Base-by-base conservation (phyloP, 305 asterid species). In the Coffea humblotiana region DNA sequence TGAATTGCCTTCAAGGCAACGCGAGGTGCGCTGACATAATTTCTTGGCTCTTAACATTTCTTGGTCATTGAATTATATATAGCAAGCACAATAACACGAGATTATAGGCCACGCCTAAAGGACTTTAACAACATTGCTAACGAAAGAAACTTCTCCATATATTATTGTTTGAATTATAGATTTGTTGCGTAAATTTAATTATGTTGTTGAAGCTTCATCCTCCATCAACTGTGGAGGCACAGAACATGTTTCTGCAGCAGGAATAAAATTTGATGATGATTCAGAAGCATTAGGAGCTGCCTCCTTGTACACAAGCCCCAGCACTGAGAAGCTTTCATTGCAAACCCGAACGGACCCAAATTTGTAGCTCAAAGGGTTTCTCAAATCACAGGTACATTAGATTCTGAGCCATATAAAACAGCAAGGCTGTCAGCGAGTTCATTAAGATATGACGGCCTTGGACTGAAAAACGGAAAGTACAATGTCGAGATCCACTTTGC, bases 351-450 rank as follows among this genome's bases (percentile, higher is more conserved):
- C 19, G 92, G 90, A 47, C 90, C 86, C 16, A 72, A 64, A 15
- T 84, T 82, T 73, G 83, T 56, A 43, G 83, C 87, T 48, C 78
- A 79, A 63, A 89, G 91, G 7, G 86, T 80, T 73, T 82, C 95
- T 85, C 91, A 89, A 73, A 85, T 89, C 79, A 85, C 86, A 54
- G 83, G 78, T 79, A 89, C 92, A 25, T 83, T 90, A 71, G 90
- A 87, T 79, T 88, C 95, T 8, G 95, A 91, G 77, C 85, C 91
- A 61, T 89, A 88, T 76, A 84, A 91, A 83, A 89, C 91, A 14
- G 93, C 97, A 60, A 77, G 95, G 65, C 77, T 88, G 76, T 82
- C 32, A 32, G 32, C 32, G 32, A 32, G 2, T 1, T 32, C 32
- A 32, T 32, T 32, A 32, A 32, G 32, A 32, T 32, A 32, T 32